Evolutionary conservation across 768 basidiomycete genomes (phyloP).

Genomic region (Omphalotus guepiniiformis): DNA sequence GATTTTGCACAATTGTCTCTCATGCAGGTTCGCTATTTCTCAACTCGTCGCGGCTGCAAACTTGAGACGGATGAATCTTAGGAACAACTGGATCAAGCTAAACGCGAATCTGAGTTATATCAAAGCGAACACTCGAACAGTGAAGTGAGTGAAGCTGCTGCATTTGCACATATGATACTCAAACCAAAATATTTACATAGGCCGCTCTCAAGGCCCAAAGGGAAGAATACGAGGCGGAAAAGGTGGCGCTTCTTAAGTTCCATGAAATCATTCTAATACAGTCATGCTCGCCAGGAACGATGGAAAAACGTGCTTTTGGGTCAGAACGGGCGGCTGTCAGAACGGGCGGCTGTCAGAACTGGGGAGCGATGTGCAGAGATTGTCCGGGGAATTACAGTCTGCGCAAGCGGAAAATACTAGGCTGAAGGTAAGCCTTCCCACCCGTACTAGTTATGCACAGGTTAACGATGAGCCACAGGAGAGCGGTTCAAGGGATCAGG

Average conservation of each 20-base stretch:
- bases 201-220: background rate
- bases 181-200: no score
- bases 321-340: no score
- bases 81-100: background rate
- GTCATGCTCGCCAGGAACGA: background rate
- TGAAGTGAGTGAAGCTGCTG: background rate
- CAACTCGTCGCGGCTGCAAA: background rate
- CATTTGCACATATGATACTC: background rate
- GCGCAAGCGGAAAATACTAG: no score
- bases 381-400: no score
- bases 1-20: background rate
- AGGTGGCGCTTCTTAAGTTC: background rate
- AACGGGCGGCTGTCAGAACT: no score
- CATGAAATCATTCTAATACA: background rate
- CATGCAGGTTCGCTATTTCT: background rate
- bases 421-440: no score
- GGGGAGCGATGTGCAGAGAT: no score
- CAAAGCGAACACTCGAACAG: background rate
- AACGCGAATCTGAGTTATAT: background rate
- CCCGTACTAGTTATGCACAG: no score
- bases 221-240: background rate
- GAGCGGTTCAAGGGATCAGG: no score
- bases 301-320: background rate
- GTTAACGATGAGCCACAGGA: no score
- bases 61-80: background rate